Evolutionary conservation across 2,329 filamentous ascomycete genomes (phyloP), one percentile per base, ranked within the genome.

Genomic region (Alternaria alternata): DNA sequence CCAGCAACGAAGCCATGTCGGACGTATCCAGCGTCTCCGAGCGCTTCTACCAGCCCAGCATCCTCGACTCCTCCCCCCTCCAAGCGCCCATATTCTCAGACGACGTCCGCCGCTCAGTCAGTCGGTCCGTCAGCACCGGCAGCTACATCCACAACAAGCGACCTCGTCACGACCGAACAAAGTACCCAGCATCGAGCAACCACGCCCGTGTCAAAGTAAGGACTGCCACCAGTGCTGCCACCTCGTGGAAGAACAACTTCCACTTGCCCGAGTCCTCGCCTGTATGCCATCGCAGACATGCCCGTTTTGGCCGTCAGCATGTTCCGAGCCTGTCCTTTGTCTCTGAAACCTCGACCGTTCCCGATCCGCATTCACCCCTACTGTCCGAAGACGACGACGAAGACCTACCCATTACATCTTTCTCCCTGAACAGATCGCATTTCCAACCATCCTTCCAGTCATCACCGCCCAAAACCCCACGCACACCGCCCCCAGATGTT

Each of bases 21-120:
- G 93, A 96, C 80, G 93, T 92, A 26, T 96, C 93, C 3, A 92
- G 89, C 75, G 86, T 91, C 64, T 95, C 93, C 58, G 92, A 93
- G 69, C 85, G 92, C 63, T 88, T 88, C 59, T 91, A 91, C 74
- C 88, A 89, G 30, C 83, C 86, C 49, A 85, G 85, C 70, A 82
- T 86, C 36, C 86, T 96, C 71, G 92, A 92, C 83, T 96, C 93
- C 71, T 96, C 93, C 51, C 92, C 93, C 52, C 86, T 96, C 73
- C 93, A 93, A 74, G 89, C 88, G 16, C 88, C 92, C 54, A 85
- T 95, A 69, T 96, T 95, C 78, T 96, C 93, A 32, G 93, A 96
- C 75, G 90, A 92, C 65, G 81, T 95, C 69, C 88, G 87, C 18
- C 69, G 75, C 14, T 77, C 76, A 24, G 88, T 87, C 69, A 89